Conservation (phyloP, 1,139 yeast species). For the Kodamaea alishanica region DNA sequence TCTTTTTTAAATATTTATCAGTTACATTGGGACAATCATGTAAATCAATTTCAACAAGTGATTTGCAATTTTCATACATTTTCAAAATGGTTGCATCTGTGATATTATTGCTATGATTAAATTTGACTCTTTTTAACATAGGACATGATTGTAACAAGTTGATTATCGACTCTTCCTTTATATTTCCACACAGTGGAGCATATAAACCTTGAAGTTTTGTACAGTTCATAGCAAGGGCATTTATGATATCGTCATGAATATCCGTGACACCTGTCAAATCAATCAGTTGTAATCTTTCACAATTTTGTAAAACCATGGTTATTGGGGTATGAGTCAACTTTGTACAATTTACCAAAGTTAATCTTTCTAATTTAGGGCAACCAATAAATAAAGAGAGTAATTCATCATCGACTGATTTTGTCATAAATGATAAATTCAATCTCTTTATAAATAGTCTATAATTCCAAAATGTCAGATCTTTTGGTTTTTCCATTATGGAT, state of each 20-base stretch:
- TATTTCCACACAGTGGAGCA: slow-evolving; percentile 76
- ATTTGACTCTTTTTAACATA: slow-evolving; percentile 75
- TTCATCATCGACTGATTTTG: slow-evolving; percentile 63
- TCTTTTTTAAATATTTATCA: slow-evolving; percentile 54
- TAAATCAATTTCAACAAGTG: slow-evolving; percentile 84
- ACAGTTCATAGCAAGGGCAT: slow-evolving; percentile 69
- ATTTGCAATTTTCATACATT: slow-evolving; percentile 67
- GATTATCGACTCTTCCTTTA: slow-evolving; percentile 64
- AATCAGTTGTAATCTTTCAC: slow-evolving; percentile 74
- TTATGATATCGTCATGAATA: slow-evolving; percentile 62
- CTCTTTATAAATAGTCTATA: slow-evolving; percentile 76
- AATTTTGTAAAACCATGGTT: slow-evolving; percentile 56
- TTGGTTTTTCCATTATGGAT: slow-evolving; percentile 50
- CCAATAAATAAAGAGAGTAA: slow-evolving; percentile 54
- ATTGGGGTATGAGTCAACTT: slow-evolving; percentile 61
- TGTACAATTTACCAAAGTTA: slow-evolving; percentile 80
- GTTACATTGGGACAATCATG: slow-evolving; percentile 78
- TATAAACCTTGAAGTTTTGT: slow-evolving; percentile 82
- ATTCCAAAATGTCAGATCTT: slow-evolving; percentile 57
- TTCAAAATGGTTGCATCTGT: slow-evolving; percentile 64
- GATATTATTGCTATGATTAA: slow-evolving; percentile 67
- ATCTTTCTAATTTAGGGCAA: slow-evolving; percentile 75
- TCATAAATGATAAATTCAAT: slow-evolving; percentile 73
- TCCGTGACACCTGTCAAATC: slow-evolving; percentile 85
- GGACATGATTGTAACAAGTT: slow-evolving; percentile 62